These are phyloP conservation scores for Aspergillus sp. DNA, from an alignment of 2,329 filamentous ascomycete genomes.

Conservation along the genomic window DNA sequence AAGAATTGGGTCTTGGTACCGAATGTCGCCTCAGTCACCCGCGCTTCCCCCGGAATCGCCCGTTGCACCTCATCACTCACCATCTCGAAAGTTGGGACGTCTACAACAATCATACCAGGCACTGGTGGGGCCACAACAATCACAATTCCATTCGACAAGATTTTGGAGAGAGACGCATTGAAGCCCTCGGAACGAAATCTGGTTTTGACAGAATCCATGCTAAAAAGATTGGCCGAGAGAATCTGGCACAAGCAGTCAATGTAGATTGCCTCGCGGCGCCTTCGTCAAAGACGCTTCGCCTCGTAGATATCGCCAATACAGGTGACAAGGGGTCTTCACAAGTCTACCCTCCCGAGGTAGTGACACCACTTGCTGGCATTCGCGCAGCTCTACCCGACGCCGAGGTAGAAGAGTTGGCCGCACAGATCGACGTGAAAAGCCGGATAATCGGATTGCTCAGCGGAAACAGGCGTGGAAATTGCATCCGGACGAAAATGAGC, in stretches of 20 bases:
- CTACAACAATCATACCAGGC: too few species aligned
- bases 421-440: conserved; percentile 6
- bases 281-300: not conserved
- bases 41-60: too few species aligned
- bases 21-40: too few species aligned
- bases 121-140: too few species aligned
- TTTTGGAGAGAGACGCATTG: too few species aligned
- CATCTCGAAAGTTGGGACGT: too few species aligned
- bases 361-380: conserved; percentile 14
- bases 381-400: conserved; percentile 7
- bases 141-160: too few species aligned
- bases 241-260: not conserved
- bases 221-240: too few species aligned
- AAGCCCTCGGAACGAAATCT: too few species aligned
- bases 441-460: not conserved
- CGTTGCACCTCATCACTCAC: too few species aligned
- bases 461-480: not conserved
- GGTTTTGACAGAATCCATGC: too few species aligned
- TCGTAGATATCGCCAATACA: conserved; percentile 16
- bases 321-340: conserved; percentile 19
- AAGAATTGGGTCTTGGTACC: too few species aligned
- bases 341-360: conserved; percentile 15
- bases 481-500: not conserved
- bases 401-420: conserved; percentile 1
- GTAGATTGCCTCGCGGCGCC: not conserved